Conservation (phyloP, 179 eudicot species). For the Gypsophila paniculata region DNA sequence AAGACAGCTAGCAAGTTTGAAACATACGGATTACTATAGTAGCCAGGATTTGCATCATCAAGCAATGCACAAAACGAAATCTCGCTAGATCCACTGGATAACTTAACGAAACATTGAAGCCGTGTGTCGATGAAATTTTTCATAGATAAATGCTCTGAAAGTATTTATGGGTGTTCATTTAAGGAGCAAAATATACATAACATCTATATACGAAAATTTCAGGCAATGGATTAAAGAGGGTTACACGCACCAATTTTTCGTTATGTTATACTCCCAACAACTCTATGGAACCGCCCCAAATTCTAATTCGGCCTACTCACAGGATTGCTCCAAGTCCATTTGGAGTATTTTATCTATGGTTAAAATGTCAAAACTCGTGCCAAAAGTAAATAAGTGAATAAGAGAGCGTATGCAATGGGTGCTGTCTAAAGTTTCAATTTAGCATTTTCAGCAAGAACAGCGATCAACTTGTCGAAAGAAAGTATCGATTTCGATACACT, state of each 20-base stretch:
- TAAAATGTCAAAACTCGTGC: too few relatives aligned
- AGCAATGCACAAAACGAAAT: neutral
- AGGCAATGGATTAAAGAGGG: neutral
- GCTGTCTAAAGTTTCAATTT: neutral
- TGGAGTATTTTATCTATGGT: too few relatives aligned
- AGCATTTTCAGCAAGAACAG: neutral
- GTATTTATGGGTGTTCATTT: neutral
- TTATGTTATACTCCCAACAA: neutral
- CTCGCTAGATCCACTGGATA: neutral
- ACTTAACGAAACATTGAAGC: neutral
- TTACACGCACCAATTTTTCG: neutral
- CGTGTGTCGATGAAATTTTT: neutral
- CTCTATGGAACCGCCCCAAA: too few relatives aligned
- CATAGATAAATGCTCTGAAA: neutral
- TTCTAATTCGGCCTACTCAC: too few relatives aligned
- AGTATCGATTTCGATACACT: neutral
- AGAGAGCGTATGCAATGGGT: neutral
- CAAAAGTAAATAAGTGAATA: too few relatives aligned
- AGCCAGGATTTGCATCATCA: neutral
- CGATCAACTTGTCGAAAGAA: neutral
- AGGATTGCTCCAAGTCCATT: too few relatives aligned
- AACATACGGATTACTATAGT: neutral
- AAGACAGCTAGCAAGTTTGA: neutral
- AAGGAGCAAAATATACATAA: neutral
- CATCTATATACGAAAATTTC: neutral